A percentile compares a stretch with the other conserved stretches of the same genome.
Conservation (phyloP, 345 rosid genomes). For the Citrus inodora region DNA sequence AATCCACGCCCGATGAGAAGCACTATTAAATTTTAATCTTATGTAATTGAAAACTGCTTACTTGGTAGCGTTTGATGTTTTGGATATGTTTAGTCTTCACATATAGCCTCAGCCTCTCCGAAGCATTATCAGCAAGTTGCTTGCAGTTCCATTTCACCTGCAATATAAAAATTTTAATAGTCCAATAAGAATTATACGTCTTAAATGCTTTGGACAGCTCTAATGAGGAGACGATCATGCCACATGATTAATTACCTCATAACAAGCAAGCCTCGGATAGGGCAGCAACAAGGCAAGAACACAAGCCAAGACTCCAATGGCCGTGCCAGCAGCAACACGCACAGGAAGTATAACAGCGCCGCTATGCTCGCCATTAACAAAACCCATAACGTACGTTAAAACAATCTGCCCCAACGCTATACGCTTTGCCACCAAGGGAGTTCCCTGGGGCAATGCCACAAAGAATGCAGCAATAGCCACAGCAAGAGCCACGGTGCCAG, state of each 20-base stretch:
- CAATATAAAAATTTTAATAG: neutral
- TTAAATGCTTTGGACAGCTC: neutral
- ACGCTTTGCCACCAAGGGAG: conserved; percentile 60
- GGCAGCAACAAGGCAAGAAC: conserved; percentile 64
- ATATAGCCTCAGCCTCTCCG: conserved; percentile 58
- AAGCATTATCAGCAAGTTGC: conserved; percentile 45
- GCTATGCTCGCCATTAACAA: conserved; percentile 45
- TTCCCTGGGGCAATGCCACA: conserved; percentile 55
- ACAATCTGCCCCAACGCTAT: conserved; percentile 81
- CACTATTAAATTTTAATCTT: too few species aligned
- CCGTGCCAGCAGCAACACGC: conserved; percentile 73
- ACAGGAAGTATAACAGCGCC: conserved; percentile 66
- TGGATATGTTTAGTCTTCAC: conserved; percentile 51
- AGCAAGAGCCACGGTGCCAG: conserved; percentile 46
- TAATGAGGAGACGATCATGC: neutral
- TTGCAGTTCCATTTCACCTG: conserved; percentile 62
- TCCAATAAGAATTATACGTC: too few species aligned
- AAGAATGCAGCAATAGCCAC: conserved; percentile 56
- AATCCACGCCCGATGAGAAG: too few species aligned
- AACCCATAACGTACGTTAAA: conserved; percentile 52
- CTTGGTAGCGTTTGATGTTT: conserved; percentile 56
- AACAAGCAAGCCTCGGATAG: conserved; percentile 64
- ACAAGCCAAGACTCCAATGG: conserved; percentile 67
- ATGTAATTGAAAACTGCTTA: conserved; percentile 17
- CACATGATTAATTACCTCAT: conserved; percentile 38